Evolutionary conservation across 257 asterid genomes (phyloP).

Genomic region (Solanum chiquidenum): DNA sequence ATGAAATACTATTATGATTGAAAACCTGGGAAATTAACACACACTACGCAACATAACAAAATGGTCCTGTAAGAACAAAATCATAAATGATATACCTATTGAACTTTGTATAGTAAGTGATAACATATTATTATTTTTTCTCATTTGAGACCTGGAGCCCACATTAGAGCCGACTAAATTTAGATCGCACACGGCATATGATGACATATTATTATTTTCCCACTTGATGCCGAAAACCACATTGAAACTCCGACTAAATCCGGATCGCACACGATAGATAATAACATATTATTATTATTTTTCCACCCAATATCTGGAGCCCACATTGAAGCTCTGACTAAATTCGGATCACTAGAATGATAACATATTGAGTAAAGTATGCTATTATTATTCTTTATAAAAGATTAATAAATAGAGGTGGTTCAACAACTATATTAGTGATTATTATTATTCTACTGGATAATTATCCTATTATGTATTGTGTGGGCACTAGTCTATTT

Average conservation of each 20-base stretch:
- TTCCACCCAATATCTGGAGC: no score
- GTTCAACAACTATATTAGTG: not conserved
- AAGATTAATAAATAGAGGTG: not conserved
- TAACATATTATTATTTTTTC: no score
- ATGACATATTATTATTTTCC: not conserved
- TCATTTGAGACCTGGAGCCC: no score
- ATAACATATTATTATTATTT: no score
- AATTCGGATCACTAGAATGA: not conserved
- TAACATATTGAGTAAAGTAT: not conserved
- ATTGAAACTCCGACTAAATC: not conserved
- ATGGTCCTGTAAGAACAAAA: not conserved
- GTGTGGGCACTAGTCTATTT: not conserved
- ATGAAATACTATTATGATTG: not conserved
- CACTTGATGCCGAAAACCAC: not conserved
- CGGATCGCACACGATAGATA: no score
- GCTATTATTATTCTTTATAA: not conserved
- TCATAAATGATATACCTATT: not conserved
- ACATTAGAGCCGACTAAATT: no score
- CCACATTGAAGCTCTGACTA: no score
- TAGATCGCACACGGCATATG: not conserved
- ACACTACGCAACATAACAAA: not conserved
- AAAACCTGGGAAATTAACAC: not conserved
- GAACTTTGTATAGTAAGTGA: not conserved
- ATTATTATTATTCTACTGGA: not conserved
- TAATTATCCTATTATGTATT: not conserved